These are phyloP conservation scores for Lachancea waltii DNA, from an alignment of 805 yeast genomes.

Conservation along the genomic window DNA sequence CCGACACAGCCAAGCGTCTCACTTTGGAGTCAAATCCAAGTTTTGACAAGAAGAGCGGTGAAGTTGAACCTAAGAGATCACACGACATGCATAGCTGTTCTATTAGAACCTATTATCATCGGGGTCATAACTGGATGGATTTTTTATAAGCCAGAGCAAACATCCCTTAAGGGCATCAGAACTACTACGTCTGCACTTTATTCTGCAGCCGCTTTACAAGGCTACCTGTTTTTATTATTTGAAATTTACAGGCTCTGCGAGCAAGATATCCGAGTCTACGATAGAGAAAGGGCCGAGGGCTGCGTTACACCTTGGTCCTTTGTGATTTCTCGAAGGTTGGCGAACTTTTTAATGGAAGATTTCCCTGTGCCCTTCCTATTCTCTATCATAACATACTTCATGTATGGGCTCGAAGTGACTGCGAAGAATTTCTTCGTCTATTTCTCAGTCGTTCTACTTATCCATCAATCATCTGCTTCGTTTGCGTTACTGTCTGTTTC, in stretches of 20 bases:
- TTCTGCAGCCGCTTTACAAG: constrained; percentile 46
- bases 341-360: constrained; percentile 65
- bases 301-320: constrained; percentile 64
- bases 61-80: constrained; percentile 46
- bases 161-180: constrained; percentile 50
- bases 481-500: constrained; percentile 39
- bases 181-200: constrained; percentile 49
- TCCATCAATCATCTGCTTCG: constrained; percentile 38
- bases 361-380: constrained; percentile 53
- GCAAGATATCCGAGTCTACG: constrained; percentile 48
- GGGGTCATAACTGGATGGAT: constrained; percentile 73
- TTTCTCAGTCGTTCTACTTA: constrained; percentile 52
- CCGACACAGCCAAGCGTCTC: constrained; percentile 32
- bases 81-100: constrained; percentile 39
- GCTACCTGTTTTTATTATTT: constrained; percentile 48
- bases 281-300: constrained; percentile 66
- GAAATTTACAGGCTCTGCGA: constrained; percentile 54
- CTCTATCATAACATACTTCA: constrained; percentile 60
- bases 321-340: constrained; percentile 55
- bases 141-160: constrained; percentile 48
- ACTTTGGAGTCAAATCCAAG: constrained; percentile 37
- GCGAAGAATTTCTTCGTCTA: constrained; percentile 52
- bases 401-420: constrained; percentile 61
- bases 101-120: constrained; percentile 44
- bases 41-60: constrained; percentile 42